A percentile compares a stretch with the other conserved stretches of the same genome.
These are phyloP conservation scores for Daldinia concentrica DNA, from an alignment of 495 filamentous ascomycete species.

Conservation along the genomic window DNA sequence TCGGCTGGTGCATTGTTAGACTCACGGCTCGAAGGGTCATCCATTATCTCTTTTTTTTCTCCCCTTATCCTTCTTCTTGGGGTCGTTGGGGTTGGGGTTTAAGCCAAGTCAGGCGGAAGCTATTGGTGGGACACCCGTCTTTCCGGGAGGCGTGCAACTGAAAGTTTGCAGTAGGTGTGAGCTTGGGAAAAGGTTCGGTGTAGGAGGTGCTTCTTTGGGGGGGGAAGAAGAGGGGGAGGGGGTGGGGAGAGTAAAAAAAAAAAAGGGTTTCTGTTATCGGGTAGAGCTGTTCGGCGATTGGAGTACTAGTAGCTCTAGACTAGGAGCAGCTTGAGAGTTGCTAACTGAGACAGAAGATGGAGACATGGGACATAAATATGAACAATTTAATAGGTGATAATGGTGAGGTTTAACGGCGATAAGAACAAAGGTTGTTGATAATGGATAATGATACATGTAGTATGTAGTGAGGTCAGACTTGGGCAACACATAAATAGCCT, in stretches of 20 bases:
- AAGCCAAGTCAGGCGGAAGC: constrained; percentile 6
- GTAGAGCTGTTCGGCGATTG: constrained; percentile 30
- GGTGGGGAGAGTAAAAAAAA: constrained; percentile 40
- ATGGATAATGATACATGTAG: constrained; percentile 10
- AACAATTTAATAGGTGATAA: constrained; percentile 16
- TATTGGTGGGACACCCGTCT: constrained; percentile 40
- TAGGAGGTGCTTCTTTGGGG: constrained; percentile 9
- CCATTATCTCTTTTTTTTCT: constrained; percentile 27
- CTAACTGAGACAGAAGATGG: constrained; percentile 26
- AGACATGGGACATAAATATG: not conserved
- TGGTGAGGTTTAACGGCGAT: constrained; percentile 13
- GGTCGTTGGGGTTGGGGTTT: constrained; percentile 21
- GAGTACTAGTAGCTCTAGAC: constrained; percentile 11
- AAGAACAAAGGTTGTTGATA: constrained; percentile 11
- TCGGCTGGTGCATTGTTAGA: constrained; percentile 35
- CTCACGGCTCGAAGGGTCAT: constrained; percentile 37
- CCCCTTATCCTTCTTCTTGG: constrained; percentile 19
- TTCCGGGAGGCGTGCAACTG: constrained; percentile 30
- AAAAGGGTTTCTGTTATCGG: constrained; percentile 33
- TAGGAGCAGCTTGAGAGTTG: constrained; percentile 12
- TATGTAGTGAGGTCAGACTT: constrained; percentile 21
- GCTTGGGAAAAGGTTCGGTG: constrained; percentile 33
- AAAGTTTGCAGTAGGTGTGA: constrained; percentile 38
- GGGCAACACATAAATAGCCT: constrained; percentile 34
- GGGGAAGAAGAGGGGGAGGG: constrained; percentile 30